Percentiles rank a stretch among this genome's conserved stretches.
Conservation (phyloP, 257 asterid genomes). For the Nemophila menziesii region DNA sequence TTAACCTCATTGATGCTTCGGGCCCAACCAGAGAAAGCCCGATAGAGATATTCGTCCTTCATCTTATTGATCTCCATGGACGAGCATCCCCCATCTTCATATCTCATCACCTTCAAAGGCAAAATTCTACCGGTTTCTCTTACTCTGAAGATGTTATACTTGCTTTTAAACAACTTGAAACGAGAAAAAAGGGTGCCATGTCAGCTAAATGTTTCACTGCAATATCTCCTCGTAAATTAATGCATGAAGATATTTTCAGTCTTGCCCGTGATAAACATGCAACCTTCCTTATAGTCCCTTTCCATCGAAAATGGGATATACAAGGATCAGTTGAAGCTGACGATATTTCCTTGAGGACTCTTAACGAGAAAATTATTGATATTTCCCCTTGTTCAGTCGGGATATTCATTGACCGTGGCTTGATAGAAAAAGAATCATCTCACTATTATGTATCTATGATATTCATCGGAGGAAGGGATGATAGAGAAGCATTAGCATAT, state of each 20-base stretch:
- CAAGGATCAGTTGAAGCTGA: conserved; percentile 19
- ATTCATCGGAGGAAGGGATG: conserved; percentile 19
- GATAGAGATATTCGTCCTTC: conserved; percentile 13
- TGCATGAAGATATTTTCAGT: conserved; percentile 23
- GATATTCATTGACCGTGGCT: conserved; percentile 17
- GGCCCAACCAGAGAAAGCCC: conserved; percentile 15
- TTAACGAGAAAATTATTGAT: conserved; percentile 14
- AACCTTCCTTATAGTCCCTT: conserved; percentile 15
- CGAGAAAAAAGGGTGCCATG: conserved; percentile 13
- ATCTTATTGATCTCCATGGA: conserved; percentile 16
- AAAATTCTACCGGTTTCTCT: background rate
- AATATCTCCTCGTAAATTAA: conserved; percentile 17
- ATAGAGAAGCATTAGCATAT: conserved; percentile 12
- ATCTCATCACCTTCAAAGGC: conserved; percentile 17
- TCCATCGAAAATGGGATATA: conserved; percentile 18
- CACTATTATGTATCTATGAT: conserved; percentile 6
- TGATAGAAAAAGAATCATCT: conserved; percentile 1
- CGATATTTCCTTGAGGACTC: conserved; percentile 11
- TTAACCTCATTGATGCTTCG: conserved; percentile 14
- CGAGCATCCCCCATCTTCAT: conserved; percentile 19
- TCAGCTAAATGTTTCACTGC: conserved; percentile 15
- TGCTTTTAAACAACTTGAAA: conserved; percentile 16
- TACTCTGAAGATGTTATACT: conserved; percentile 17
- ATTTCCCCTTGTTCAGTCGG: conserved; percentile 22
- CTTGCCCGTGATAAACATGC: conserved; percentile 17